Evolutionary conservation across 1,139 yeast genomes (phyloP).

Genomic region (Citeromyces hawaiiensis): DNA sequence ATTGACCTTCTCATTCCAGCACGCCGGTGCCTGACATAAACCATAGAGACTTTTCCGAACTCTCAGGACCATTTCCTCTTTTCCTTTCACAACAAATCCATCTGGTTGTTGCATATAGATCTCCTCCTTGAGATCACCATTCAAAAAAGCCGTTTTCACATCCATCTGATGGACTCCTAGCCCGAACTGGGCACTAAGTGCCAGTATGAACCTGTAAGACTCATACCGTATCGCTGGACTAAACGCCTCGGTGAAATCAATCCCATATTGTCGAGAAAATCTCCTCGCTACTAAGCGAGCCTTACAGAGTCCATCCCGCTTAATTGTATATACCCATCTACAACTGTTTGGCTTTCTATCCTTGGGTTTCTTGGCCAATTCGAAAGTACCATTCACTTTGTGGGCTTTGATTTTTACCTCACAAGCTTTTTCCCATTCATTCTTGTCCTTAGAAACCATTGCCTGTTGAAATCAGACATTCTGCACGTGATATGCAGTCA

Average conservation of each 20-base stretch:
- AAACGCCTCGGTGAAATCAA: neutral
- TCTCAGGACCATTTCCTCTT: constrained; percentile 6
- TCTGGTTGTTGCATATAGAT: constrained; percentile 10
- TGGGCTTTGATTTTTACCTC: neutral
- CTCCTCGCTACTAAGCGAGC: neutral
- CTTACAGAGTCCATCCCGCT: neutral
- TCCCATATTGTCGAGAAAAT: constrained; percentile 1
- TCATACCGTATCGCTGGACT: neutral
- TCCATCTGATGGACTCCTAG: no score
- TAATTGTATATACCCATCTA: neutral
- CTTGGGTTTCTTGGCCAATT: neutral
- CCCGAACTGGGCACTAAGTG: constrained; percentile 4
- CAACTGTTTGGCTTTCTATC: constrained; percentile 1
- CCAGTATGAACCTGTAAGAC: neutral
- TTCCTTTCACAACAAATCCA: constrained; percentile 6
- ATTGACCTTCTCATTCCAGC: constrained; percentile 9
- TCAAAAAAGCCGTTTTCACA: constrained; percentile 6
- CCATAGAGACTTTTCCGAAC: constrained; percentile 12
- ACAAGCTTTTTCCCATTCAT: neutral
- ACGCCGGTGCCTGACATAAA: constrained; percentile 12
- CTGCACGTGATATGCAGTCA: no score
- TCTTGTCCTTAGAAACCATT: neutral
- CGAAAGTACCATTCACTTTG: neutral
- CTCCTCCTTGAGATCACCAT: constrained; percentile 10
- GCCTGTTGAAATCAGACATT: neutral